A percentile compares a stretch with the other conserved stretches of the same genome.
Evolutionary conservation across 805 yeast genomes (phyloP).

Genomic region (Pichia paraexigua): DNA sequence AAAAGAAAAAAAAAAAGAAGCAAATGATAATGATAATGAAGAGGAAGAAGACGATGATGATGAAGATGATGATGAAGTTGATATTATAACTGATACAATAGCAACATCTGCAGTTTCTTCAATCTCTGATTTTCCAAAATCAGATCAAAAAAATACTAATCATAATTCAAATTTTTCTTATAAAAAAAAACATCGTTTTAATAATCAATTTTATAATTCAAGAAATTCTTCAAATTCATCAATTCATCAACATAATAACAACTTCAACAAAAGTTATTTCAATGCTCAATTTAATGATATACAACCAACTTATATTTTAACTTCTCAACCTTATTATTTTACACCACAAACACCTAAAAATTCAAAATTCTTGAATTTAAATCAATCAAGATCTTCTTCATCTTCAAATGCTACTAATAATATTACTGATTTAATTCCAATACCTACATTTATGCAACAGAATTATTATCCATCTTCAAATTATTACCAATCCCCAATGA

Average conservation of each 20-base stretch:
- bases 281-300: slow-evolving; percentile 1
- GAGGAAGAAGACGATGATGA: not conserved
- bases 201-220: not conserved
- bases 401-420: not conserved
- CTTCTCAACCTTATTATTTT: slow-evolving; percentile 6
- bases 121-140: not conserved
- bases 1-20: not conserved
- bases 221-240: not conserved
- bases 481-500: not conserved
- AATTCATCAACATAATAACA: not conserved
- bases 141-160: not conserved
- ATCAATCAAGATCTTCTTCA: not conserved
- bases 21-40: not conserved
- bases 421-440: not conserved
- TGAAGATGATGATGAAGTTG: not conserved
- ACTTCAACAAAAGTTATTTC: not conserved
- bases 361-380: not conserved
- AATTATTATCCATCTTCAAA: not conserved
- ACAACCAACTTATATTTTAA: slow-evolving; percentile 3
- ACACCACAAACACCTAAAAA: not conserved
- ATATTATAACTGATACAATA: not conserved
- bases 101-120: not conserved
- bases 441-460: not conserved
- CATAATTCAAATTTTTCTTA: too few relatives aligned
- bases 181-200: not conserved